Conservation (phyloP, 805 yeast species). For the Komagataella kurtzmanii region DNA sequence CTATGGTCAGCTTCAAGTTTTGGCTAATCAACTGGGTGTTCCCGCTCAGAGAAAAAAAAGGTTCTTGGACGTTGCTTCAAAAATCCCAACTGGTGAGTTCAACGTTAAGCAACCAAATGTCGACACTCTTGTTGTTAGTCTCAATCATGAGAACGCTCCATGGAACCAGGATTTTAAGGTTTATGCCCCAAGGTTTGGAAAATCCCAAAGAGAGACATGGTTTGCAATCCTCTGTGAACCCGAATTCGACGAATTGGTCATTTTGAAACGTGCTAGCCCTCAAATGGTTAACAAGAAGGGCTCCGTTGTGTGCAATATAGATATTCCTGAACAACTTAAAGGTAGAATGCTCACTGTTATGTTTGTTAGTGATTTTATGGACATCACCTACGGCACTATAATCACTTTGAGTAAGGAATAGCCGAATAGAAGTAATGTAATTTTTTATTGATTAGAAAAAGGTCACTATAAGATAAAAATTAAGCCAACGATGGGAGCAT, state of each 20-base stretch:
- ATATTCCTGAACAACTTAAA: slow-evolving; percentile 32
- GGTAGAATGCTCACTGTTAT: slow-evolving; percentile 33
- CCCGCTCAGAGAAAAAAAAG: slow-evolving; percentile 25
- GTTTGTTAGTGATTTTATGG: slow-evolving; percentile 56
- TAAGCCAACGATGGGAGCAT: neutral
- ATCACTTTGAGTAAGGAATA: neutral
- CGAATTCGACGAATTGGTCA: slow-evolving; percentile 36
- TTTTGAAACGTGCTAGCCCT: slow-evolving; percentile 71
- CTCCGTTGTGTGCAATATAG: slow-evolving; percentile 27
- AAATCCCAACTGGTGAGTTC: slow-evolving; percentile 49
- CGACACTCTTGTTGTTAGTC: slow-evolving; percentile 24
- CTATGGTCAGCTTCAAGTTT: slow-evolving; percentile 16
- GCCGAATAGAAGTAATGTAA: too few species aligned
- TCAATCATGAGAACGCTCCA: slow-evolving; percentile 40
- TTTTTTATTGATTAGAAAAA: neutral
- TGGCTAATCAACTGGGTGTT: slow-evolving; percentile 28
- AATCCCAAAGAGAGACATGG: slow-evolving; percentile 90
- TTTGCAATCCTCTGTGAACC: slow-evolving; percentile 50
- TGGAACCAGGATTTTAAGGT: slow-evolving; percentile 49
- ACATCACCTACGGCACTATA: slow-evolving; percentile 25
- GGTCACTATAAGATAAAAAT: neutral
- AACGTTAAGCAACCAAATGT: slow-evolving; percentile 21
- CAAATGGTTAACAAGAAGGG: slow-evolving; percentile 19
- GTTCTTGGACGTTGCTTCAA: slow-evolving; percentile 38
- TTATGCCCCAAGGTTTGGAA: slow-evolving; percentile 74